These are phyloP conservation scores for Coniferiporia sulphurascens DNA, from an alignment of 1,284 basidiomycete species.

Conservation along the genomic window DNA sequence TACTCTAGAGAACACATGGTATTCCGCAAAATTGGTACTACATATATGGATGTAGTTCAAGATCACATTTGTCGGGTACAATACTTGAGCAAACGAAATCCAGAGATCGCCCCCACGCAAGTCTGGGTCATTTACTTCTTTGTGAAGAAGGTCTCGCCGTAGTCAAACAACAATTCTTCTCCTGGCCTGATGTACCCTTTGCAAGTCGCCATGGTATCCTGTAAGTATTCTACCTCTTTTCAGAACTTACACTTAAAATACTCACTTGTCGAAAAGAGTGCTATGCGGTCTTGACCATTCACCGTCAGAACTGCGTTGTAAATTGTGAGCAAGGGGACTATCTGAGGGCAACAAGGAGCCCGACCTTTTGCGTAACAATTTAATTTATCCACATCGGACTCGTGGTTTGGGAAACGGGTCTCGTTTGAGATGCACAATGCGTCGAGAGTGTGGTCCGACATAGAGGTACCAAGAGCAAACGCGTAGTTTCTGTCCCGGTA, in stretches of 20 bases:
- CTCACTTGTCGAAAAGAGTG: constrained; percentile 2
- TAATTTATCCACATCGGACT: background rate
- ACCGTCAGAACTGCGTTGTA: background rate
- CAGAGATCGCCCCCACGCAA: too few relatives aligned
- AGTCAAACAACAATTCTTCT: constrained; percentile 8
- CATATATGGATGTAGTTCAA: too few relatives aligned
- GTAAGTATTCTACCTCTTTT: background rate
- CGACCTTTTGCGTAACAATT: constrained; percentile 5
- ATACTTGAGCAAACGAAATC: too few relatives aligned
- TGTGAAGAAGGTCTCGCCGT: background rate
- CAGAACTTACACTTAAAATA: background rate
- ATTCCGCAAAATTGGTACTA: too few relatives aligned
- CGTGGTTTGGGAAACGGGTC: constrained; percentile 12
- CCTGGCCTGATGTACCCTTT: background rate
- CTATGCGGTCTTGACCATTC: constrained; percentile 3
- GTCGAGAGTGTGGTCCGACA: background rate
- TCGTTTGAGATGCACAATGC: constrained; percentile 4
- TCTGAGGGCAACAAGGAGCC: background rate
- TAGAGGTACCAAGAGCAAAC: background rate
- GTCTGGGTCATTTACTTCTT: background rate
- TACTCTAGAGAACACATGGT: too few relatives aligned
- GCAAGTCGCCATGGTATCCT: background rate
- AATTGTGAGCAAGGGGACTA: background rate
- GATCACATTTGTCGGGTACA: too few relatives aligned
- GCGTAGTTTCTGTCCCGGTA: constrained; percentile 3